Evolutionary conservation across 495 filamentous ascomycete genomes (phyloP), one percentile per base, ranked within the genome.

Genomic region (Gamarada debralockiae): DNA sequence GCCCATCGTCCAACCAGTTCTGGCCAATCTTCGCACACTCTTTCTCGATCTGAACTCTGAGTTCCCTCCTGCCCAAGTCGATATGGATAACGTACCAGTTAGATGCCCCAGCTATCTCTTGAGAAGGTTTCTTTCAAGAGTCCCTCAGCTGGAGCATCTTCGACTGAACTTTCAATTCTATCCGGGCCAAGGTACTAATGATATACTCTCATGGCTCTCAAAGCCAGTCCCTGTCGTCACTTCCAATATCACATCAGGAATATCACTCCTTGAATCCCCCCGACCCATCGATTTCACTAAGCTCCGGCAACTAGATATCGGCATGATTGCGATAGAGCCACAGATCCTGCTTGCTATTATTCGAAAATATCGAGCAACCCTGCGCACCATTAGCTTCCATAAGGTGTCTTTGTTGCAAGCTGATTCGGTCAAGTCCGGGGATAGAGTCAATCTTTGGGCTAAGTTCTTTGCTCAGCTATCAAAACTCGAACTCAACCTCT

Each of bases 231-330:
- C 61, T 58, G 14, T 14, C 14, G 59, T 23, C 33, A 37, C 12
- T 50, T 50, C 31, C 33, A 24, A 10, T 48, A 25, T 54, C 53
- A 50, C 45, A 17, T 20, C 9, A 50, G 46, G 25, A 25, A 27
- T 25, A 48, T 4, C 23, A 22, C 31, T 36, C 17, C 25, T 37
- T 17, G 37, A 48, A n/a, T 52, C 29, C 23, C 62, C 50, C 8
- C 33, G 3, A 7, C 24, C 62, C 27, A 54, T 57, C 8, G 25
- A 22, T 1, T 56, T 75, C 17, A 46, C 58, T 3, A 47, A 58
- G 6, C 59, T 77, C 0, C 49, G 65, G 27, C 53, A 57, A 3
- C 55, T 78, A 6, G 70, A 75, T 4, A 55, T 78, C 12, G 74
- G 73, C 10, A 58, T 59, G 53, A 44, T 64, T 20, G 41, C 36